Percentiles rank a stretch among this genome's conserved stretches.
Conservation (phyloP, 139 green algal species). For the Micractinium conductrix region DNA sequence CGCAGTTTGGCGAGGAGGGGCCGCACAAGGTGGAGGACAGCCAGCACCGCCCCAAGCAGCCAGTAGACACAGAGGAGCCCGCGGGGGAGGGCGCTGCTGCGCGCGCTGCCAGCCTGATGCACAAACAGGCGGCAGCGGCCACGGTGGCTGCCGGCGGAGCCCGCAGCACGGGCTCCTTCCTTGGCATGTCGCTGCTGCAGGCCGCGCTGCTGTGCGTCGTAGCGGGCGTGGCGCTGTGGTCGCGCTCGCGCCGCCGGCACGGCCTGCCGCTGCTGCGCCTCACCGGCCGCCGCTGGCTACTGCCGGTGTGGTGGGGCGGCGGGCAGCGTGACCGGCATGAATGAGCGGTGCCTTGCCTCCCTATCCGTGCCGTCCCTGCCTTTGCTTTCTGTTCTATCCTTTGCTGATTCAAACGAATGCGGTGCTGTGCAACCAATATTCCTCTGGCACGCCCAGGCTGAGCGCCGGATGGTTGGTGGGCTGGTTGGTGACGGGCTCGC, state of each 20-base stretch:
- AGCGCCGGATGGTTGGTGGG: too few species aligned
- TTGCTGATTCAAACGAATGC: too few species aligned
- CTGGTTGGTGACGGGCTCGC: too few species aligned
- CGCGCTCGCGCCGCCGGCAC: slow-evolving; percentile 8
- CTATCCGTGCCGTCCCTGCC: too few species aligned
- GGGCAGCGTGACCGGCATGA: slow-evolving; percentile 8
- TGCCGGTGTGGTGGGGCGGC: slow-evolving; percentile 7
- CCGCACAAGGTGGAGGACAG: neutral
- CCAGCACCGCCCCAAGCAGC: neutral
- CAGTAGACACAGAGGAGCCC: neutral
- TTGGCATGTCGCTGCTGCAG: neutral
- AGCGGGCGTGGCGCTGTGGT: slow-evolving; percentile 12
- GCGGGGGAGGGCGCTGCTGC: neutral
- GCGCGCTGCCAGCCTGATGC: neutral
- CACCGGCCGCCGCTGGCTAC: neutral
- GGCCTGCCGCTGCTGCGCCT: slow-evolving; percentile 4
- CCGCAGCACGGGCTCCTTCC: neutral
- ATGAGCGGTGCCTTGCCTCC: neutral
- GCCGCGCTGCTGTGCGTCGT: neutral
- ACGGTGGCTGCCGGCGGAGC: neutral
- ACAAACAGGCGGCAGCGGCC: neutral
- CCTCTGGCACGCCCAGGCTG: too few species aligned
- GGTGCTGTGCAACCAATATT: too few species aligned
- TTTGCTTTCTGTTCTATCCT: too few species aligned
- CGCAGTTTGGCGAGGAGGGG: neutral